These are phyloP conservation scores for Casuarina equisetifolia DNA, from an alignment of 306 rosid genomes.

Conservation along the genomic window DNA sequence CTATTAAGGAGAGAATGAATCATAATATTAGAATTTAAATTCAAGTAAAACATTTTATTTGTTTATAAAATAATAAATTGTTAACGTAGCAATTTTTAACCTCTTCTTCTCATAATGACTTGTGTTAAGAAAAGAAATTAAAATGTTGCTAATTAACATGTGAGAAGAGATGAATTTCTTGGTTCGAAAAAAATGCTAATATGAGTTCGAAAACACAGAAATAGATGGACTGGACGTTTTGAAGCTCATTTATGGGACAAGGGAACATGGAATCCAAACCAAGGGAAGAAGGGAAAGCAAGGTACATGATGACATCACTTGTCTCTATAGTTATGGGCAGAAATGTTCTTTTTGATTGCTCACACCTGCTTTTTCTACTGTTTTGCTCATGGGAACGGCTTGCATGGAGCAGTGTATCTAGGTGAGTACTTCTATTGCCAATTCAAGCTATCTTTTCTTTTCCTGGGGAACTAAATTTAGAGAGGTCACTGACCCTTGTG, in stretches of 20 bases:
- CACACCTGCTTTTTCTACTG: conserved; percentile 22
- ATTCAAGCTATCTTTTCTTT: background rate
- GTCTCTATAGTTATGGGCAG: background rate
- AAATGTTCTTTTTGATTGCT: conserved; percentile 15
- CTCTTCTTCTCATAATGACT: background rate
- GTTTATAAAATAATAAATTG: too few relatives aligned
- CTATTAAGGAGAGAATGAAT: too few relatives aligned
- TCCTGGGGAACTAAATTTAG: background rate
- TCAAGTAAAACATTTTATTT: too few relatives aligned
- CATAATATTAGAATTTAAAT: too few relatives aligned
- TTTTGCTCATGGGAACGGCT: conserved; percentile 26
- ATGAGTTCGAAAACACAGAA: conserved; percentile 17
- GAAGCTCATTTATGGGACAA: conserved; percentile 59
- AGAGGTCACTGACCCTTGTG: background rate
- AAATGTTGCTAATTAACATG: too few relatives aligned
- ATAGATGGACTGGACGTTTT: conserved; percentile 49
- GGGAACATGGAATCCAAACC: conserved; percentile 55
- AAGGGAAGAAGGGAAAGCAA: conserved; percentile 56
- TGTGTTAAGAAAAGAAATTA: background rate
- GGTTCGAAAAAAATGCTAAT: background rate
- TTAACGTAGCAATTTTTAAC: too few relatives aligned
- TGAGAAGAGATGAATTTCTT: background rate
- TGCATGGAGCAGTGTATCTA: conserved; percentile 63
- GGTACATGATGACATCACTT: conserved; percentile 7
- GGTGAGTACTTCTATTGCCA: conserved; percentile 45